Conservation (phyloP, 495 filamentous ascomycete genomes). For the Podospora pseudocomata region DNA sequence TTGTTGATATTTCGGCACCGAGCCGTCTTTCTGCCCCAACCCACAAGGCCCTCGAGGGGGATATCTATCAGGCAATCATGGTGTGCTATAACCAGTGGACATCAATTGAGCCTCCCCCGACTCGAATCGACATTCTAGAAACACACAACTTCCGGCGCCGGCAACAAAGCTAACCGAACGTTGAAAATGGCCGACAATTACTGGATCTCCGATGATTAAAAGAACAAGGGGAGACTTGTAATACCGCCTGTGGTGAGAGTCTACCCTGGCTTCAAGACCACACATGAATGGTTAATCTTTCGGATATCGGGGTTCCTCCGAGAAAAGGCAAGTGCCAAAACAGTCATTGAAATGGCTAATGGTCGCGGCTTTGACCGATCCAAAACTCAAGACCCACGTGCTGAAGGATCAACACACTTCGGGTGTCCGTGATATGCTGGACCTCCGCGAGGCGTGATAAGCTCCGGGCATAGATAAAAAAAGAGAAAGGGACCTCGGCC, state of each 20-base stretch:
- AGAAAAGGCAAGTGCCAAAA: no score
- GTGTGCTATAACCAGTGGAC: neutral
- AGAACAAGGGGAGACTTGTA: no score
- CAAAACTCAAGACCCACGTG: neutral
- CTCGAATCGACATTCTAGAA: neutral
- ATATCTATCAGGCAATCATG: neutral
- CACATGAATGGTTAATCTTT: no score
- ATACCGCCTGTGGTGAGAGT: neutral
- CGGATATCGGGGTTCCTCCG: no score
- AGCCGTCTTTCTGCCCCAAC: neutral
- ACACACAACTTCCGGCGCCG: neutral
- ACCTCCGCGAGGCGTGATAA: neutral
- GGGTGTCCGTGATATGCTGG: neutral
- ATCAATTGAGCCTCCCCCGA: neutral
- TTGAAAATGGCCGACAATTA: neutral
- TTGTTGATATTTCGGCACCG: neutral
- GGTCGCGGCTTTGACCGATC: neutral
- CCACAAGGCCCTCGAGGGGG: neutral
- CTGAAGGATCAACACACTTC: neutral
- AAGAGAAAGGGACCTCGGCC: neutral
- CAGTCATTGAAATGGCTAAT: neutral
- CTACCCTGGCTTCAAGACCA: neutral
- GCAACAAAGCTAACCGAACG: neutral
- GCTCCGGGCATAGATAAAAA: neutral
- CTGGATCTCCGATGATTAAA: neutral